phyloP scores from a whole-genome alignment of 192 early-diverging fungal species.

The Coemansia sp. region DNA sequence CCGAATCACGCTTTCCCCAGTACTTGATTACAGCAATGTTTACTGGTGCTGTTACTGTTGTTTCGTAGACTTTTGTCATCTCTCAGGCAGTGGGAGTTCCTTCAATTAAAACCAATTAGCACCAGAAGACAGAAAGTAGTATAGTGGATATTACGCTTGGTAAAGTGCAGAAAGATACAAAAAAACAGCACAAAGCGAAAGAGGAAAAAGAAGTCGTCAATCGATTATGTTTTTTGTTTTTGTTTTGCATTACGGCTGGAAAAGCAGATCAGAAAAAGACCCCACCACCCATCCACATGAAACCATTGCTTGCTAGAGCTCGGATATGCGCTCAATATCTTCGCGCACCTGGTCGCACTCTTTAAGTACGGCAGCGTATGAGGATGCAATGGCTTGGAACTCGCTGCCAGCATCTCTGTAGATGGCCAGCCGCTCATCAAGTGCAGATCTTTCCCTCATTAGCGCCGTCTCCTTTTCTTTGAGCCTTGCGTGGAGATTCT shows the following conservation, averaged over 20 bases:
- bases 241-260: no score
- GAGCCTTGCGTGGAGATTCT: slow-evolving; percentile 20
- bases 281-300: no score
- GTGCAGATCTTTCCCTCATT: slow-evolving; percentile 28
- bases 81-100: not conserved
- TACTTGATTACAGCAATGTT: slow-evolving; percentile 99
- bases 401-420: slow-evolving; percentile 45
- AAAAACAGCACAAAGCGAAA: not conserved
- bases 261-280: no score
- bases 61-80: slow-evolving; percentile 43
- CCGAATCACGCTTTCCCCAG: slow-evolving; percentile 95
- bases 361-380: slow-evolving; percentile 32
- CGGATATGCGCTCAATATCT: slow-evolving; percentile 35
- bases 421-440: slow-evolving; percentile 49
- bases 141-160: not conserved
- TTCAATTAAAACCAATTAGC: not conserved
- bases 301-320: slow-evolving; percentile 24
- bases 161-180: not conserved
- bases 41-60: slow-evolving; percentile 94
- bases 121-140: not conserved
- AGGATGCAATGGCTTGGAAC: slow-evolving; percentile 46
- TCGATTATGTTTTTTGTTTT: no score
- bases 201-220: no score
- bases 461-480: slow-evolving; percentile 20
- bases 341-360: slow-evolving; percentile 34